Evolutionary conservation across 345 rosid genomes (phyloP).

Genomic region (Salix udensis): DNA sequence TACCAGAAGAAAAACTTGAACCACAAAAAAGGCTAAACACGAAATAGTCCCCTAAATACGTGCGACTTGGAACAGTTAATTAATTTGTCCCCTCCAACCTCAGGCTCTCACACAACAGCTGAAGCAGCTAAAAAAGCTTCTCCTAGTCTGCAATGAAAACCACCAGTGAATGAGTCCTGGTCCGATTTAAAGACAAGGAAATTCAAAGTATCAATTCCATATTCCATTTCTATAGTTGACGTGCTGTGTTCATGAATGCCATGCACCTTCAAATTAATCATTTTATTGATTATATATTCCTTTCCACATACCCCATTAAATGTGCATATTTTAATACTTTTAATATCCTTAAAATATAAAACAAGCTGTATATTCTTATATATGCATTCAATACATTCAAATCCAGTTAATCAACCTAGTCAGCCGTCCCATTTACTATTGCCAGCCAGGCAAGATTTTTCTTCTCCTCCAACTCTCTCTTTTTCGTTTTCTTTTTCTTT

Average conservation of each 20-base stretch:
- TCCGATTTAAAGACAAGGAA: not conserved
- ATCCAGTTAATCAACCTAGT: not conserved
- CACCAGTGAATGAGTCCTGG: not conserved
- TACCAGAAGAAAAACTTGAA: not conserved
- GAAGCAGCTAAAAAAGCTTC: constrained; percentile 75
- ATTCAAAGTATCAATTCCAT: not conserved
- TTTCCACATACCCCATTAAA: no score
- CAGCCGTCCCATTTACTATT: not conserved
- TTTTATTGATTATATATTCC: no score
- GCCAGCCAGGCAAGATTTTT: not conserved
- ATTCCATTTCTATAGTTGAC: no score
- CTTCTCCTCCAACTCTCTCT: not conserved
- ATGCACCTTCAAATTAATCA: no score
- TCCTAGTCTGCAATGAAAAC: constrained; percentile 44
- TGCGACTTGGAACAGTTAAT: not conserved
- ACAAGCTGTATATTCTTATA: no score
- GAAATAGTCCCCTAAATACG: not conserved
- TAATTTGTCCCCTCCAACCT: not conserved
- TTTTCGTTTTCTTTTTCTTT: not conserved
- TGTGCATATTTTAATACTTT: no score
- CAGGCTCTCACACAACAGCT: constrained; percentile 76
- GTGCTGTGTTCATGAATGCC: no score
- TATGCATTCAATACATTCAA: not conserved
- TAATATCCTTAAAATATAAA: no score
- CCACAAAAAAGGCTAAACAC: not conserved